Evolutionary conservation across 495 filamentous ascomycete genomes (phyloP).

Genomic region (Xylaria longipes): DNA sequence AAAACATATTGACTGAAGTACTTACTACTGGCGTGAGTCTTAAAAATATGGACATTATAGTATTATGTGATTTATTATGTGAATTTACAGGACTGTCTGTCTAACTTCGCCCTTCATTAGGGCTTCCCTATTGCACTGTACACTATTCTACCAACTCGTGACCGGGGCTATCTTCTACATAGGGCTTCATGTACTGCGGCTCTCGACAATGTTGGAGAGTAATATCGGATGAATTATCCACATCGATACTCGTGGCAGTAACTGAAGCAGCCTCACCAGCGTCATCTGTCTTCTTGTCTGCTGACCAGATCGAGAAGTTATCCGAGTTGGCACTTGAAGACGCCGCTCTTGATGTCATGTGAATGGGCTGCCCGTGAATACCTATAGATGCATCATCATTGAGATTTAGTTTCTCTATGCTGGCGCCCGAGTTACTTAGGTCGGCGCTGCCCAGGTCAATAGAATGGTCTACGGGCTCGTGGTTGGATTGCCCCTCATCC

Average conservation of each 20-base stretch:
- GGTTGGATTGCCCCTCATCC: neutral
- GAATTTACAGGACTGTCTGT: neutral
- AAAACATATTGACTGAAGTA: neutral
- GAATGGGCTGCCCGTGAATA: neutral
- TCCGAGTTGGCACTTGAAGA: conserved; percentile 37
- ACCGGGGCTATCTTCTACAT: conserved; percentile 32
- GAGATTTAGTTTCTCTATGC: conserved; percentile 32
- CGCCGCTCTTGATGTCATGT: neutral
- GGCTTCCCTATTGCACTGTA: neutral
- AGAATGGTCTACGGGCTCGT: neutral
- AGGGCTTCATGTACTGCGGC: conserved; percentile 31
- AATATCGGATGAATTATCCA: neutral
- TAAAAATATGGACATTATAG: too few relatives aligned
- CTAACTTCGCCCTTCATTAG: neutral
- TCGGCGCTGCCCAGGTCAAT: neutral
- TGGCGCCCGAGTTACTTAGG: neutral
- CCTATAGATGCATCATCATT: neutral
- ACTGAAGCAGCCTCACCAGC: conserved; percentile 34
- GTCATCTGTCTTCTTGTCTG: conserved; percentile 31
- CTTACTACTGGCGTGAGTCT: neutral
- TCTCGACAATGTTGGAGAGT: neutral
- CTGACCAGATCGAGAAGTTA: conserved; percentile 39
- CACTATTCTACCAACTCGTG: neutral
- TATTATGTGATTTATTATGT: neutral
- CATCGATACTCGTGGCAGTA: conserved; percentile 34